Evolutionary conservation across 2,329 filamentous ascomycete genomes (phyloP), one percentile per base, ranked within the genome.

Genomic region (Trichoderma hamatum): DNA sequence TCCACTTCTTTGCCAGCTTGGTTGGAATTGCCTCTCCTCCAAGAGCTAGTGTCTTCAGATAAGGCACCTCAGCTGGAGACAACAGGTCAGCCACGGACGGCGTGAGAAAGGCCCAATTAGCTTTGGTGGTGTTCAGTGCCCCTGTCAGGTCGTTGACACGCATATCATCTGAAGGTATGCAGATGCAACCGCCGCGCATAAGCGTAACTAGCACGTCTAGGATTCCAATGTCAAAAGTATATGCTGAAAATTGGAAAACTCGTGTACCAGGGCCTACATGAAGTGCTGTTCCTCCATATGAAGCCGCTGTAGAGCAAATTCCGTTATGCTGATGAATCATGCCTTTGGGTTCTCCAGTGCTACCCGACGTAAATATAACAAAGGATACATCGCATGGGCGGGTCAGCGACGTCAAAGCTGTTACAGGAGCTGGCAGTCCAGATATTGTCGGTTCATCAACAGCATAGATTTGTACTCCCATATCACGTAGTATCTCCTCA

Each of bases 131-230:
- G n/a, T n/a, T n/a, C n/a, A n/a, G n/a, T n/a, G n/a, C n/a, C n/a
- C n/a, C n/a, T n/a, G n/a, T n/a, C n/a, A n/a, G n/a, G n/a, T n/a
- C n/a, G n/a, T n/a, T n/a, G n/a, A n/a, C n/a, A n/a, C n/a, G n/a
- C n/a, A n/a, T n/a, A n/a, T n/a, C n/a, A n/a, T 74, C 70, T 9
- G 62, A 68, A 1, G 73, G 72, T 2, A 74, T 68, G 30, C 73
- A 74, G 5, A 74, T 36, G 52, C 70, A 72, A 1, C 70, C 73
- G 2, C 73, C 73, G 2, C 56, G 66, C 28, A 68, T 69, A 3
- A 73, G 56, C 0, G 72, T 70, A 3, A 68, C 62, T 2, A 74
- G 49, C 24, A 66, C 62, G 19, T 74, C 72, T 14, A 70, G 55
- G 21, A 72, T 67, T 3, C 68, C 69, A n/a, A 72, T 70, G 24